These are phyloP conservation scores for Hyaloperonospora arabidopsidis DNA, from an alignment of 352 stramenopile genomes.

Conservation along the genomic window DNA sequence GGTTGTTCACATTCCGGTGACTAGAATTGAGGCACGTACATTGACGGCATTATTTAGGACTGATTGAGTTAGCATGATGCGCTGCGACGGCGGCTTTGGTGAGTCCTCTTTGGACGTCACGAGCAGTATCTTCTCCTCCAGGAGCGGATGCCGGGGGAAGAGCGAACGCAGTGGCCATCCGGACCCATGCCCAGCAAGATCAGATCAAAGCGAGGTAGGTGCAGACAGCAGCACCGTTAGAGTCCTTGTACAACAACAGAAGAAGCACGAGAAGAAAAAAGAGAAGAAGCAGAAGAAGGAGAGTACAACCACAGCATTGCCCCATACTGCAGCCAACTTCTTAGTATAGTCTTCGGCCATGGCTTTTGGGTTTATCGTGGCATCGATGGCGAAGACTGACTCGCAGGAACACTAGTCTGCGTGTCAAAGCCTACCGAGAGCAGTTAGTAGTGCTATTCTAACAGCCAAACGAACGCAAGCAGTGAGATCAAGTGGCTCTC, in stretches of 20 bases:
- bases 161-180: constrained; percentile 97
- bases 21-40: constrained; percentile 27
- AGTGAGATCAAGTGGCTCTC: constrained; percentile 13
- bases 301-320: constrained; percentile 45
- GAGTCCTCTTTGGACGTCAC: constrained; percentile 94
- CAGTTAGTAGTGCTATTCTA: neutral
- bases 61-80: constrained; percentile 96
- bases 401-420: constrained; percentile 21
- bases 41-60: constrained; percentile 88
- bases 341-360: constrained; percentile 68
- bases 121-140: constrained; percentile 78
- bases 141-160: constrained; percentile 91
- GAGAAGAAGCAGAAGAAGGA: too few species aligned
- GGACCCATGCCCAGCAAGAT: constrained; percentile 95
- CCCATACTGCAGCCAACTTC: constrained; percentile 67
- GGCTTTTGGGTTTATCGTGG: constrained; percentile 47
- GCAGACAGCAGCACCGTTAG: constrained; percentile 6
- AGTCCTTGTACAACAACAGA: neutral
- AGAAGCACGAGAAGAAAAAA: neutral
- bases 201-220: constrained; percentile 90
- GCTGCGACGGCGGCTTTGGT: constrained; percentile 93
- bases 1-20: neutral
- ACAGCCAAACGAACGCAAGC: too few species aligned
- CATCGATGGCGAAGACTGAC: constrained; percentile 92
- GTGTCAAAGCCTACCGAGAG: neutral